Evolutionary conservation across 2,329 filamentous ascomycete species (phyloP).

Genomic region (Penicillium digitatum): DNA sequence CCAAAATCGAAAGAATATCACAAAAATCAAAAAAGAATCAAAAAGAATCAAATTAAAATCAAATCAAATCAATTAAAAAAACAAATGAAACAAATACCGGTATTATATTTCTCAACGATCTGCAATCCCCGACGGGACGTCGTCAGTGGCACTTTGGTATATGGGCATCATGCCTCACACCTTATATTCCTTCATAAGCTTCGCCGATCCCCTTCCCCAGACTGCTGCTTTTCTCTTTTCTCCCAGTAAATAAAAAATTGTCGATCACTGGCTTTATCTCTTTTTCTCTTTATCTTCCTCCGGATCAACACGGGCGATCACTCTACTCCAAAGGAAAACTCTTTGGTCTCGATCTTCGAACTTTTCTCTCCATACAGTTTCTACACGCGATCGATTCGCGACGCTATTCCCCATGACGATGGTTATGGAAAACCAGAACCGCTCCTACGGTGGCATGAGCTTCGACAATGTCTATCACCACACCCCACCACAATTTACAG

Average conservation of each 20-base stretch:
- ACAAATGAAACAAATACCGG: constrained; percentile 7
- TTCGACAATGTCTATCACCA: constrained; percentile 73
- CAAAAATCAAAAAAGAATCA: neutral
- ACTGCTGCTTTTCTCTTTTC: constrained; percentile 25
- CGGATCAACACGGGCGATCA: constrained; percentile 6
- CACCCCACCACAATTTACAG: constrained; percentile 71
- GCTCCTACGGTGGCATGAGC: constrained; percentile 70
- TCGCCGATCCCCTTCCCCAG: constrained; percentile 45
- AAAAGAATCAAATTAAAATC: neutral
- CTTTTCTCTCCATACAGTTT: neutral
- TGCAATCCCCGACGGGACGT: constrained; percentile 40
- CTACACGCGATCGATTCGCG: constrained; percentile 17
- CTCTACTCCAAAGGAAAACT: neutral
- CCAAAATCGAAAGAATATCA: neutral
- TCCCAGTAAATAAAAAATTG: constrained; percentile 10
- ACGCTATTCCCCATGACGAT: constrained; percentile 71
- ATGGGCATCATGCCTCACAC: constrained; percentile 25
- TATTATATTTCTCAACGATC: constrained; percentile 30
- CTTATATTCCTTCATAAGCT: constrained; percentile 42
- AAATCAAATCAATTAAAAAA: neutral
- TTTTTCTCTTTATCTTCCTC: constrained; percentile 12
- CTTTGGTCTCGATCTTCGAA: neutral
- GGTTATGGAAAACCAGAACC: constrained; percentile 87
- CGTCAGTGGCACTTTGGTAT: constrained; percentile 39
- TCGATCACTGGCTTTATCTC: constrained; percentile 19